Evolutionary conservation across 1,284 basidiomycete genomes (phyloP), one percentile per base, ranked within the genome.

Genomic region (Puccinia novopanici): DNA sequence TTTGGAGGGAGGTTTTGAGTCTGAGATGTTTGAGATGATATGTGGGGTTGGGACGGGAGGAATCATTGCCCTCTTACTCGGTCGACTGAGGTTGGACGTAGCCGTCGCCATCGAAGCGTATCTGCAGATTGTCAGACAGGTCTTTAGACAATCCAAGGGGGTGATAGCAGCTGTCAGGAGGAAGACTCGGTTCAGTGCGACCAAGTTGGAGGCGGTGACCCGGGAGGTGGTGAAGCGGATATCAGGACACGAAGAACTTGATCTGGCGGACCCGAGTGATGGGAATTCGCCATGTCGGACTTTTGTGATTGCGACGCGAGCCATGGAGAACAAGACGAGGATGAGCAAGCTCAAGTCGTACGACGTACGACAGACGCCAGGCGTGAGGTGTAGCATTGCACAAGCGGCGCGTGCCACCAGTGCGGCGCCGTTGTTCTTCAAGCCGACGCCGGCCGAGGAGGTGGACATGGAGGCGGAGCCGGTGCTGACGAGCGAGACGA

Each of bases 11-110:
- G 48, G 40, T n/a, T n/a, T n/a, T n/a, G n/a, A n/a, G n/a, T n/a
- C n/a, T n/a, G n/a, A 79, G 22, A 75, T 79, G 8, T 83, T 83
- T 52, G 82, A 82, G 57, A 76, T 83, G 52, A 82, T 83, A n/a
- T 80, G 76, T 57, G 83, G 83, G 15, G 70, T 81, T 10, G 81
- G 82, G 3, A 81, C 82, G 2, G 82, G 82, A 3, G 82, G 82
- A 0, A 77, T 83, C 52, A 81, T 83, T 54, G 82, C 83, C 0
- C 37, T 83, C 45, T 67, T 83, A 30, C 65, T 83, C 48, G 83
- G 83, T 48, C 74, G 81, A 27, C 30, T 81, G 12, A 67, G 71
- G 0, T 61, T 83, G 22, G 52, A 48, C 30, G 30, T 81, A 48
- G 68, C 59, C 27, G 80, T 74, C 0, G 81, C 82, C 0, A 82